Evolutionary conservation across 768 basidiomycete species (phyloP), one percentile per base, ranked within the genome.

Genomic region (Hericium erinaceus): DNA sequence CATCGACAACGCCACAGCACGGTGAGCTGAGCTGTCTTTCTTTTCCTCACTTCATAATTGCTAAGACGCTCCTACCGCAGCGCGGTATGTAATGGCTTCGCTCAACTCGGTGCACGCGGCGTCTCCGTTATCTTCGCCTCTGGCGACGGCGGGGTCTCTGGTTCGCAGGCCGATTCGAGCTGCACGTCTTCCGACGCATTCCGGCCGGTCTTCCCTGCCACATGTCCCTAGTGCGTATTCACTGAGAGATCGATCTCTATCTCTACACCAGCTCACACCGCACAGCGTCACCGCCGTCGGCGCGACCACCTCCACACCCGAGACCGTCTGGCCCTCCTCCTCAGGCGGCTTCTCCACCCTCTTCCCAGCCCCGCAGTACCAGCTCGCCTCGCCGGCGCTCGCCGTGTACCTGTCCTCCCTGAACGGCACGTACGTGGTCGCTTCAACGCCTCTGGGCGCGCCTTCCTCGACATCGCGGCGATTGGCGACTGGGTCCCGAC

Each of bases 111-210:
- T 41, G 70, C 71, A 7, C 70, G 66, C 40, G 73, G 73, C 13
- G 63, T 65, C 10, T 72, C 72, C 38, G 65, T 73, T 55, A 56
- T 74, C 7, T 73, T 72, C 66, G 65, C 71, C 1, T 72, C 73
- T 4, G 73, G 73, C 24, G 71, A 73, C 57, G 70, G 70, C 24
- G 73, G 73, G 57, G 71, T 73, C 48, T 66, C 67, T 15, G 71
- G 70, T 16, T 65, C 64, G 5, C 67, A 68, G 48, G 59, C 40
- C 53, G 57, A 13, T 28, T 44, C 16, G 70, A 70, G 67, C 64
- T 57, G n/a, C 64, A 57, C 28, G 73, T 73, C 65, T 51, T 70
- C 12, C 65, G 69, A 10, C 66, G 68, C 3, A 71, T 73, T 68
- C 72, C 72, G 2, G 65, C 67, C 10, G 20, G 44, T 46, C n/a